A percentile compares a stretch with the other conserved stretches of the same genome.
These are phyloP conservation scores for Pseudisothecium myosuroides DNA, from an alignment of 225 moss, liverwort and hornwort species.

Conservation along the genomic window DNA sequence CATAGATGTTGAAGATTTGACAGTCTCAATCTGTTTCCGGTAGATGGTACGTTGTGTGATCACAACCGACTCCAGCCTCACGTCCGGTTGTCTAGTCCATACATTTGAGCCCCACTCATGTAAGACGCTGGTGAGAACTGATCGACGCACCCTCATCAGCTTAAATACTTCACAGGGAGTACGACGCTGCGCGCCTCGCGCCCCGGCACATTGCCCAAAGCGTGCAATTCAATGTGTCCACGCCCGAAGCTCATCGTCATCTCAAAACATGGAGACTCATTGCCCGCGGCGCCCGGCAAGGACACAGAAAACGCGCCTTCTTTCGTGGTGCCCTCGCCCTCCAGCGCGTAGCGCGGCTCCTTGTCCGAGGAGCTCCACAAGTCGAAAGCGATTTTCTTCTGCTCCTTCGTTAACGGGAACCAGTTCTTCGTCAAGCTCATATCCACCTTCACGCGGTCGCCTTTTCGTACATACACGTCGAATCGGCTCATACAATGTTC, in stretches of 20 bases:
- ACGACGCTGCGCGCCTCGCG: neutral
- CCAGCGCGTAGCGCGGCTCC: neutral
- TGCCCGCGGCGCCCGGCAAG: neutral
- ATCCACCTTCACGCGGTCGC: neutral
- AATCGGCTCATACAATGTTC: conserved; percentile 2
- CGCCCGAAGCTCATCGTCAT: conserved; percentile 25
- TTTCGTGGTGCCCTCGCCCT: neutral
- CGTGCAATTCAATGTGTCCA: conserved; percentile 8
- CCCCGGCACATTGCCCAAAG: neutral
- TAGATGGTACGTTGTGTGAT: no score
- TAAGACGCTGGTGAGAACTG: no score
- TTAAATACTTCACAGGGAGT: conserved; percentile 1
- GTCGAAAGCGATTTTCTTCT: neutral
- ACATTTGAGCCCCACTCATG: no score
- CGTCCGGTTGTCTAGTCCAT: no score
- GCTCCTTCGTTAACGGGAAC: neutral
- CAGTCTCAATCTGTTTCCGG: no score
- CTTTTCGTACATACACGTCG: conserved; percentile 10
- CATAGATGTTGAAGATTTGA: no score
- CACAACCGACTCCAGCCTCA: no score
- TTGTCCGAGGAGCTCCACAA: conserved; percentile 5
- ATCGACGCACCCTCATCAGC: no score
- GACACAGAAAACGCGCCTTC: neutral
- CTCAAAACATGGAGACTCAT: neutral
- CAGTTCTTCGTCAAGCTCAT: neutral